Evolutionary conservation across 2,329 filamentous ascomycete genomes (phyloP).

Genomic region (Aotearoamyces nothofagi): DNA sequence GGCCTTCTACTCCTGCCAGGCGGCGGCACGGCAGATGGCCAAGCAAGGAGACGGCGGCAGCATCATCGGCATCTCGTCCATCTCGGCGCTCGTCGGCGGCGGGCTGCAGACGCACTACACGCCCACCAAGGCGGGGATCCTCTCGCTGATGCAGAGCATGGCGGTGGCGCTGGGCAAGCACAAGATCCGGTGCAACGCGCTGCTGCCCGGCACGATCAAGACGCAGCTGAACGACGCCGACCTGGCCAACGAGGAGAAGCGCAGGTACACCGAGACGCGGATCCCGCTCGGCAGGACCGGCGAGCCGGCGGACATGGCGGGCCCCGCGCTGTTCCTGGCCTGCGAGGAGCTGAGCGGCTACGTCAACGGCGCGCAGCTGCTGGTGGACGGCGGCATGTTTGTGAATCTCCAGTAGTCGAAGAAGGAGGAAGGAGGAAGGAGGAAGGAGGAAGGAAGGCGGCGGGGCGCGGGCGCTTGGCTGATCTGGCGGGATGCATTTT

Average conservation of each 20-base stretch:
- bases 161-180: conserved; percentile 67
- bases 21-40: conserved; percentile 73
- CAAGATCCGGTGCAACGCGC: conserved; percentile 66
- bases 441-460: too few species aligned
- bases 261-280: conserved; percentile 62
- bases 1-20: conserved; percentile 78
- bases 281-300: conserved; percentile 73
- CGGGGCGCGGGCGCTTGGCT: too few species aligned
- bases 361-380: conserved; percentile 66
- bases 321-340: conserved; percentile 74
- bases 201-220: conserved; percentile 69
- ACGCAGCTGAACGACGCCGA: conserved; percentile 79
- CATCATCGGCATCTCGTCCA: conserved; percentile 65
- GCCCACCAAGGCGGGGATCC: conserved; percentile 71
- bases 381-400: conserved; percentile 82
- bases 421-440: conserved; percentile 3
- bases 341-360: conserved; percentile 66
- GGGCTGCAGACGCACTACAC: conserved; percentile 74
- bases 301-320: conserved; percentile 57
- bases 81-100: conserved; percentile 64
- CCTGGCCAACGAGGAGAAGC: conserved; percentile 56
- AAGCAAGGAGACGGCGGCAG: conserved; percentile 50
- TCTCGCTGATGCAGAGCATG: conserved; percentile 70
- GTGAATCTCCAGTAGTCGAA: conserved; percentile 63
- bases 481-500: too few species aligned